Conservation (phyloP, 2,329 filamentous ascomycete genomes). For the Aspergillus eucalypticola region DNA sequence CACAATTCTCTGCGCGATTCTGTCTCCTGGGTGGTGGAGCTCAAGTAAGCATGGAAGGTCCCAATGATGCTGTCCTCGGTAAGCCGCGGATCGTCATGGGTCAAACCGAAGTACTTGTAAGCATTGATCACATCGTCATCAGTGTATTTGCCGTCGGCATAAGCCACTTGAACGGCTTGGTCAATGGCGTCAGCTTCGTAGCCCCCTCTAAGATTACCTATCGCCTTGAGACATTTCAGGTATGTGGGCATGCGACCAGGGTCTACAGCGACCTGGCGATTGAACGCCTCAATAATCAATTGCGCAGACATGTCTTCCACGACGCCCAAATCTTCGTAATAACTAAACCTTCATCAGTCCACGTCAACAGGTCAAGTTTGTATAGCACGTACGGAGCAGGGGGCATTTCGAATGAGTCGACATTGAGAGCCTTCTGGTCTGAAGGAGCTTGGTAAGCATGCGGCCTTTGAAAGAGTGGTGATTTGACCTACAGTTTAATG, state of each 20-base stretch:
- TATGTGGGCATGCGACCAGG: slow-evolving; percentile 59
- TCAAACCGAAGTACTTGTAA: slow-evolving; percentile 61
- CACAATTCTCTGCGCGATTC: slow-evolving; percentile 59
- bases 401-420: slow-evolving; percentile 34
- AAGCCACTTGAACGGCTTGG: slow-evolving; percentile 58
- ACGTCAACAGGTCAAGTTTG: neutral
- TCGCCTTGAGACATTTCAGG: slow-evolving; percentile 63
- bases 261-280: slow-evolving; percentile 60
- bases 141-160: slow-evolving; percentile 60
- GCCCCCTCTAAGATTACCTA: slow-evolving; percentile 54
- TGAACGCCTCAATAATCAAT: slow-evolving; percentile 63
- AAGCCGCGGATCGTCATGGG: slow-evolving; percentile 45
- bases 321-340: slow-evolving; percentile 64
- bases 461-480: too few species aligned
- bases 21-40: slow-evolving; percentile 57
- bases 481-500: slow-evolving; percentile 34
- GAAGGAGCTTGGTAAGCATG: slow-evolving; percentile 17
- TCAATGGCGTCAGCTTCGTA: slow-evolving; percentile 57
- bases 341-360: slow-evolving; percentile 32
- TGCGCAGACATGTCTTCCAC: slow-evolving; percentile 63
- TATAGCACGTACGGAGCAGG: slow-evolving; percentile 34
- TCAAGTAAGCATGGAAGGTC: slow-evolving; percentile 60
- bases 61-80: slow-evolving; percentile 64
- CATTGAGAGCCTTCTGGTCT: slow-evolving; percentile 33
- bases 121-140: slow-evolving; percentile 59